A percentile compares a stretch with the other conserved stretches of the same genome.
Conservation (phyloP, 192 early-diverging fungal species). For the Backusella luteola region DNA sequence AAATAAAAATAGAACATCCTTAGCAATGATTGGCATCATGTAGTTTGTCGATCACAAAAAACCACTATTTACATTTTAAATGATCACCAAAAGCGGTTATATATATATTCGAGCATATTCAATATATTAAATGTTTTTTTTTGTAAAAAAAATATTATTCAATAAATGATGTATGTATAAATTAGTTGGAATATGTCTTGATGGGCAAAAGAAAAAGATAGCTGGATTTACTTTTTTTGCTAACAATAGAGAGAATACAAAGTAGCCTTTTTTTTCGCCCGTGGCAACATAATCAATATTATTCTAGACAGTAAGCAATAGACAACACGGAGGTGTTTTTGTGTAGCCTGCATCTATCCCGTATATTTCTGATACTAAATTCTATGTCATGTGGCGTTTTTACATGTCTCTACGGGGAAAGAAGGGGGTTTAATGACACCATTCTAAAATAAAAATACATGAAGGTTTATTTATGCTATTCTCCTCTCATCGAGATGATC, state of each 20-base stretch:
- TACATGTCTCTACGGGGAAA: neutral
- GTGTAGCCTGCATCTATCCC: neutral
- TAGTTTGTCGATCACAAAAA: neutral
- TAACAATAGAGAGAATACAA: neutral
- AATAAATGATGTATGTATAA: neutral
- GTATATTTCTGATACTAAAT: neutral
- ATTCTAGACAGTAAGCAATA: neutral
- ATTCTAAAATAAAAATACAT: neutral
- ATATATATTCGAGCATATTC: neutral
- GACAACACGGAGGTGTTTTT: neutral
- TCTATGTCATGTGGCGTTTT: neutral
- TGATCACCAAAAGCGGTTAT: neutral
- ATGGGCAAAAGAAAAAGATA: neutral
- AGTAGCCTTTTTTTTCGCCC: neutral
- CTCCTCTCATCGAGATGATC: neutral
- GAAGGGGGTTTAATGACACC: neutral
- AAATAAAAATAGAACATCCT: neutral
- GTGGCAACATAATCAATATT: neutral
- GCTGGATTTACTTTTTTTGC: neutral
- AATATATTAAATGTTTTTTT: neutral
- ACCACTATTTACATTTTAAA: neutral
- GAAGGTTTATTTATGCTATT: neutral
- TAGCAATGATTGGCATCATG: neutral
- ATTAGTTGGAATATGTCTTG: neutral
- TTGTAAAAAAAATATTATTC: neutral